Evolutionary conservation across 2,329 filamentous ascomycete genomes (phyloP).

Genomic region (Calonectria henricotiae): DNA sequence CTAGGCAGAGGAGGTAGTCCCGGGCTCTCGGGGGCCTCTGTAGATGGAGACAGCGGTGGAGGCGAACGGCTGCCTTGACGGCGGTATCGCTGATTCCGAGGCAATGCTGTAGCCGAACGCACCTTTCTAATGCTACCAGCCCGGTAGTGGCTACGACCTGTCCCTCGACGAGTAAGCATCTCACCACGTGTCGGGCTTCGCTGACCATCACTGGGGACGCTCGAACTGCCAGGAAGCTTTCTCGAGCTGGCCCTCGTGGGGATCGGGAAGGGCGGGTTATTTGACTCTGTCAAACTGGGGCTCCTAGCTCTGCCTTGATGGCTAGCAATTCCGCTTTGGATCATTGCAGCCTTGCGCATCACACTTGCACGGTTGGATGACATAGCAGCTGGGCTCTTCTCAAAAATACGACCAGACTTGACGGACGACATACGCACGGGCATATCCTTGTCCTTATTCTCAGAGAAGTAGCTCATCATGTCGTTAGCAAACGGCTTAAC

Average conservation of each 20-base stretch:
- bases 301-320: constrained; percentile 78
- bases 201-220: constrained; percentile 79
- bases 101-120: constrained; percentile 84
- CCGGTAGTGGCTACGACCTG: constrained; percentile 67
- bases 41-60: constrained; percentile 78
- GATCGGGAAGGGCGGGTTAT: constrained; percentile 90
- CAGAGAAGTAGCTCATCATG: constrained; percentile 64
- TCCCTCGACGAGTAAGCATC: constrained; percentile 71
- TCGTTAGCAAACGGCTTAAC: constrained; percentile 61
- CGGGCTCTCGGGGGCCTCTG: constrained; percentile 79
- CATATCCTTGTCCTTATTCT: constrained; percentile 56
- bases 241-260: constrained; percentile 91
- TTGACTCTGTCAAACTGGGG: constrained; percentile 74
- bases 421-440: constrained; percentile 42
- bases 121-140: constrained; percentile 83
- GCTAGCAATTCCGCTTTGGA: constrained; percentile 82
- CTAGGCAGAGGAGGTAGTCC: constrained; percentile 80
- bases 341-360: constrained; percentile 85
- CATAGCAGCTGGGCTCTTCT: constrained; percentile 59
- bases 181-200: constrained; percentile 80
- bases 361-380: constrained; percentile 69
- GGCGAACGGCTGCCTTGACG: constrained; percentile 74
- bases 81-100: constrained; percentile 68
- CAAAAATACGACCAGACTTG: constrained; percentile 58
- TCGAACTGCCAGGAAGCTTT: constrained; percentile 77